Evolutionary conservation across 345 rosid genomes (phyloP).

Genomic region (Sonneratia alba): DNA sequence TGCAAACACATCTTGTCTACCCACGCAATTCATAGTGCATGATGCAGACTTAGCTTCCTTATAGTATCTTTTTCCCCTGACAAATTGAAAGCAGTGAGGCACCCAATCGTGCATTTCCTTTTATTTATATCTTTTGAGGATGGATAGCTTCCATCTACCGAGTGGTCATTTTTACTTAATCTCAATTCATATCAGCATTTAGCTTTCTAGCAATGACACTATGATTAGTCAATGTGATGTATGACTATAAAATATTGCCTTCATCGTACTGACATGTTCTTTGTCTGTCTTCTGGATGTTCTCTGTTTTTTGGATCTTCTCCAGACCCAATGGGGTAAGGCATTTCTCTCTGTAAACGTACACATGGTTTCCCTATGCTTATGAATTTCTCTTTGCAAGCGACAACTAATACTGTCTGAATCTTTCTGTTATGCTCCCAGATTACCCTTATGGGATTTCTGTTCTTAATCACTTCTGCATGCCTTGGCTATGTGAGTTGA

Average conservation of each 20-base stretch:
- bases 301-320: constrained; percentile 11
- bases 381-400: background rate
- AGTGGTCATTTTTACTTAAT: background rate
- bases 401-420: constrained; percentile 10
- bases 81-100: background rate
- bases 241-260: background rate
- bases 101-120: background rate
- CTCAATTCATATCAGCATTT: background rate
- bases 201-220: background rate
- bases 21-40: background rate
- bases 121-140: background rate
- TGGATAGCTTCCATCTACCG: background rate
- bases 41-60: background rate
- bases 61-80: too few relatives aligned
- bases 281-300: constrained; percentile 1
- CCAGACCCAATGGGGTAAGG: constrained; percentile 88
- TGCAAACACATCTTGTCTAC: background rate
- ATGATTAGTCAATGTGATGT: background rate
- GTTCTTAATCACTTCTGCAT: constrained; percentile 72
- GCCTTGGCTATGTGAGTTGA: constrained; percentile 81
- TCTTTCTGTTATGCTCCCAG: constrained; percentile 27
- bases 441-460: constrained; percentile 93
- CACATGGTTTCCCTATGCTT: background rate
- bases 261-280: constrained; percentile 3
- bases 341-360: constrained; percentile 2